Conservation (phyloP, 805 yeast species). For the Pichia exigua region DNA sequence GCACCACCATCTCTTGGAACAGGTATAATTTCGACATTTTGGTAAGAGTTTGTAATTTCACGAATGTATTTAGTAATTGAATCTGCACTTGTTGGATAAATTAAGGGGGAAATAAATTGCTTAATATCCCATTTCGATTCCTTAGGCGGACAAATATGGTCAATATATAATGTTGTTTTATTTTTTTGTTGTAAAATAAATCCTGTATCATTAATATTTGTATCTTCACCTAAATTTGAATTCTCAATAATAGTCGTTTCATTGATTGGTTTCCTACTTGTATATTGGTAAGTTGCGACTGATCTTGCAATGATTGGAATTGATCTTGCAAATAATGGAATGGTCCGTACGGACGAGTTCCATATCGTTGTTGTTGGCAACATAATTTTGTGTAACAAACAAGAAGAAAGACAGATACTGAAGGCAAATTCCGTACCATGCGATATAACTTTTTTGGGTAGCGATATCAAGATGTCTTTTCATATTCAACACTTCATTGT, state of each 20-base stretch:
- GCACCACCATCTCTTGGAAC: slow-evolving; percentile 89
- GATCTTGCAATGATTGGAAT: background rate
- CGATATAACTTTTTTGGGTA: too few relatives aligned
- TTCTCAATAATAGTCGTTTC: slow-evolving; percentile 27
- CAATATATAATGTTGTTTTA: slow-evolving; percentile 50
- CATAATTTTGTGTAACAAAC: background rate
- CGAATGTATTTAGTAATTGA: slow-evolving; percentile 24
- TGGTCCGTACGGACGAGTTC: background rate
- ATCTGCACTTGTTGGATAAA: slow-evolving; percentile 33
- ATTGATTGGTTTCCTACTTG: slow-evolving; percentile 14
- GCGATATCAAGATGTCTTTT: background rate
- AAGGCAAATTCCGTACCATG: background rate
- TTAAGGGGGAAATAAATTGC: slow-evolving; percentile 34
- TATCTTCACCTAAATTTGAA: slow-evolving; percentile 47
- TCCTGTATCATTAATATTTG: slow-evolving; percentile 49
- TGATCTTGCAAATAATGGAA: background rate
- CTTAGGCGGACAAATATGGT: slow-evolving; percentile 40
- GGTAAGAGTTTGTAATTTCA: slow-evolving; percentile 32
- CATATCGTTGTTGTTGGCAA: background rate
- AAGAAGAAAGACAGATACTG: background rate
- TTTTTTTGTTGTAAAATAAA: slow-evolving; percentile 42
- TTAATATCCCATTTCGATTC: slow-evolving; percentile 38
- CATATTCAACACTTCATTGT: too few relatives aligned
- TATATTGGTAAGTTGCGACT: background rate
- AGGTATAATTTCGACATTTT: slow-evolving; percentile 48